Conservation (phyloP, 148 eudicot species). For the Pharnaceum exiguum region DNA sequence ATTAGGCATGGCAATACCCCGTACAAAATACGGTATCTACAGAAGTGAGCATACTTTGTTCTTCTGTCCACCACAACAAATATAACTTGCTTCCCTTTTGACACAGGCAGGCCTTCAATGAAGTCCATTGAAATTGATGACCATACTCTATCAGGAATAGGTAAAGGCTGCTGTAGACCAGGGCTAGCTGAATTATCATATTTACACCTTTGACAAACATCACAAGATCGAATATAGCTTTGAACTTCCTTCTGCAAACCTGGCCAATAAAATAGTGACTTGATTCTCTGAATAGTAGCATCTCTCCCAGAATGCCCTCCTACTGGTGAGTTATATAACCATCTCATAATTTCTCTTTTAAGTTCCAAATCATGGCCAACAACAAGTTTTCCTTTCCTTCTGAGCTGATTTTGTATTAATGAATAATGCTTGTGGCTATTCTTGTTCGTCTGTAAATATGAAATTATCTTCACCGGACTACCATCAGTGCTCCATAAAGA, state of each 20-base stretch:
- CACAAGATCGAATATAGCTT: background rate
- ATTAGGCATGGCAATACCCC: too few species aligned
- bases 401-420: background rate
- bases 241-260: background rate
- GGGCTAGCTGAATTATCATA: background rate
- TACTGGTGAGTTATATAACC: background rate
- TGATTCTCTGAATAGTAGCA: too few species aligned
- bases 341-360: background rate
- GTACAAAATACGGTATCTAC: too few species aligned
- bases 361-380: background rate
- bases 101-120: background rate
- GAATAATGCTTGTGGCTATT: too few species aligned
- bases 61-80: slow-evolving; percentile 1
- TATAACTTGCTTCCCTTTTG: background rate
- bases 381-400: too few species aligned
- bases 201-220: too few species aligned
- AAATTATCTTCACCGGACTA: too few species aligned
- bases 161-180: slow-evolving; percentile 4
- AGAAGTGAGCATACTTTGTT: slow-evolving; percentile 7
- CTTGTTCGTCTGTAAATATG: too few species aligned
- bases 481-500: background rate
- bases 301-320: background rate
- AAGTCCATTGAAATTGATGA: background rate
- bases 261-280: background rate
- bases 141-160: background rate